A percentile compares a stretch with the other conserved stretches of the same genome.
phyloP scores from a whole-genome alignment of 768 basidiomycete species.

The Xerocomellus amylosporus region DNA sequence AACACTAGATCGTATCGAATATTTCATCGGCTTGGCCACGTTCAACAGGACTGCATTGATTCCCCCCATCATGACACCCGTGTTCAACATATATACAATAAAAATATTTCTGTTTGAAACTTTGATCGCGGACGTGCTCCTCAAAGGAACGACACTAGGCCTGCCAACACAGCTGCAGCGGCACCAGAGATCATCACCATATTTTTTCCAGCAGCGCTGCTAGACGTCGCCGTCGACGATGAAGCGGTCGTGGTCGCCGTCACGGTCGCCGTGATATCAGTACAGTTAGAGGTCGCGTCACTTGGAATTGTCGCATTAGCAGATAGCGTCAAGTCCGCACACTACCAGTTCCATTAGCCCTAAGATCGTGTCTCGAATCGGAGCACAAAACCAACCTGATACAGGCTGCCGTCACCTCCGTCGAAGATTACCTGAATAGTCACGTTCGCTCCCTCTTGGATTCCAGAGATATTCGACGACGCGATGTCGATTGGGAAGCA shows the following conservation, averaged over 20 bases:
- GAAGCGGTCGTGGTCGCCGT: constrained; percentile 4
- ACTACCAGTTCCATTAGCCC: constrained; percentile 41
- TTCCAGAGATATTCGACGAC: constrained; percentile 43
- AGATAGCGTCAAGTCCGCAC: constrained; percentile 76
- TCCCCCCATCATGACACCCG: no score
- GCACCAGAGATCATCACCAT: constrained; percentile 4
- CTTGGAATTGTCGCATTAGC: constrained; percentile 48
- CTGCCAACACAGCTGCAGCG: constrained; percentile 7
- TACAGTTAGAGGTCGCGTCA: constrained; percentile 35
- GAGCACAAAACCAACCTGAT: constrained; percentile 46
- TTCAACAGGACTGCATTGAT: background rate
- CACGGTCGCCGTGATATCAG: constrained; percentile 32
- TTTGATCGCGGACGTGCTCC: background rate
- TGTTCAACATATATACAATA: background rate
- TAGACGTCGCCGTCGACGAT: constrained; percentile 17
- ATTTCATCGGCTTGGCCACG: background rate
- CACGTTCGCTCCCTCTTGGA: constrained; percentile 64
- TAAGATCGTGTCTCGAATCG: background rate
- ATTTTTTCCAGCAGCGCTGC: constrained; percentile 17
- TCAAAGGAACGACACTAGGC: constrained; percentile 16
- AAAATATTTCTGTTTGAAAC: background rate
- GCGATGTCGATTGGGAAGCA: constrained; percentile 69
- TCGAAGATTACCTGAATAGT: constrained; percentile 68
- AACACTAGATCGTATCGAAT: background rate
- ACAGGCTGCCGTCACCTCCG: constrained; percentile 70